Percentiles rank a stretch among this genome's conserved stretches.
These are phyloP conservation scores for Ceratobasidium papillatum DNA, from an alignment of 1,284 basidiomycete species.

Conservation along the genomic window DNA sequence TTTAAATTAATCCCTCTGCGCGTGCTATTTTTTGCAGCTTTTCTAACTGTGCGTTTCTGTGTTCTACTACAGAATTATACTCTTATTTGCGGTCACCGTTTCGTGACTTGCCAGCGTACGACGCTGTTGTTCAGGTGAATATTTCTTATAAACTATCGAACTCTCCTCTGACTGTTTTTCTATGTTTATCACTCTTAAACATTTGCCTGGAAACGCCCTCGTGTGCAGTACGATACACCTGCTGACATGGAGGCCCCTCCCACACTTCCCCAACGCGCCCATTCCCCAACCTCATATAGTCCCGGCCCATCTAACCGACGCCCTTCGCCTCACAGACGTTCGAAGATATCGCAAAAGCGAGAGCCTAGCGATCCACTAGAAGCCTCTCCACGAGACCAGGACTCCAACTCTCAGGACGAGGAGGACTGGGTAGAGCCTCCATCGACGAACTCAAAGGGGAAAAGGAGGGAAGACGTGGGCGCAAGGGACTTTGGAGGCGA, in stretches of 20 bases:
- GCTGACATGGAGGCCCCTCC: background rate
- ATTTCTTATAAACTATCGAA: conserved; percentile 32
- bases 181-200: conserved; percentile 56
- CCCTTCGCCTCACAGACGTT: background rate
- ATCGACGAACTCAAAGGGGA: background rate
- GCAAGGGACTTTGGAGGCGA: background rate
- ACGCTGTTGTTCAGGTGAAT: conserved; percentile 79
- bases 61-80: conserved; percentile 71
- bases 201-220: conserved; percentile 51
- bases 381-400: conserved; percentile 19
- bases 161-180: conserved; percentile 47
- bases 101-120: conserved; percentile 80
- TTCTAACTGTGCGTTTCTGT: background rate
- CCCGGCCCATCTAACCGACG: background rate
- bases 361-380: conserved; percentile 27
- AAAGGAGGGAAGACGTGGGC: background rate
- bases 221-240: conserved; percentile 21
- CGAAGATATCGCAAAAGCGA: background rate
- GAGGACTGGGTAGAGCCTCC: conserved; percentile 21
- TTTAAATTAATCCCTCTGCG: conserved; percentile 37
- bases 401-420: conserved; percentile 4
- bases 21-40: background rate
- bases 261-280: background rate
- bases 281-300: background rate
- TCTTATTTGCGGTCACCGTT: conserved; percentile 85